These are phyloP conservation scores for Hypoxylon perforatum DNA, from an alignment of 495 filamentous ascomycete species.

Conservation along the genomic window DNA sequence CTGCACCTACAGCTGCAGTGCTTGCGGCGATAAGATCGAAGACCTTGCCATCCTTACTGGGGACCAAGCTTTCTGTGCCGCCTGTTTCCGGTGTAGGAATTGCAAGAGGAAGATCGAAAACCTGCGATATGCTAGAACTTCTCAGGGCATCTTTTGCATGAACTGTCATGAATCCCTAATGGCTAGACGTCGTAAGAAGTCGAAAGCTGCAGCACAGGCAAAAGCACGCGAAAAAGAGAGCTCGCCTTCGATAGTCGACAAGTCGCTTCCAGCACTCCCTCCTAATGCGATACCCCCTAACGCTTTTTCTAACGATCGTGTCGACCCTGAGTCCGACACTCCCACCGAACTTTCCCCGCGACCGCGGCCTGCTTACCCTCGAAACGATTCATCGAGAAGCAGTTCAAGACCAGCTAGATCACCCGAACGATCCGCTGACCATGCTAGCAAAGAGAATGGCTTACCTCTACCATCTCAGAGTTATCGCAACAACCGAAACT, in stretches of 20 bases:
- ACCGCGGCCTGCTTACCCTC: constrained; percentile 63
- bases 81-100: constrained; percentile 96
- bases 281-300: constrained; percentile 73
- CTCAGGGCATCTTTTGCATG: constrained; percentile 99
- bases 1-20: constrained; percentile 99
- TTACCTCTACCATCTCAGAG: constrained; percentile 77
- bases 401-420: constrained; percentile 61
- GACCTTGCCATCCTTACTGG: constrained; percentile 97
- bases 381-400: constrained; percentile 61
- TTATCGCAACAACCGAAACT: constrained; percentile 84
- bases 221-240: constrained; percentile 70
- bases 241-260: constrained; percentile 81
- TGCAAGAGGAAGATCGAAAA: constrained; percentile 99
- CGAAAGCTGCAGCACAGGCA: constrained; percentile 70
- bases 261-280: constrained; percentile 92
- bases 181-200: constrained; percentile 91
- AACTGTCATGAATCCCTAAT: constrained; percentile 98
- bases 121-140: constrained; percentile 95
- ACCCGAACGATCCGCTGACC: constrained; percentile 57
- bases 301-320: constrained; percentile 71
- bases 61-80: constrained; percentile 98
- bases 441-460: constrained; percentile 60
- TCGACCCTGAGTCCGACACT: constrained; percentile 80
- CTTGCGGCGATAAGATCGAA: constrained; percentile 97
- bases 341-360: constrained; percentile 77